Evolutionary conservation across 1,284 basidiomycete species (phyloP).

Genomic region (Papiliotrema laurentii): DNA sequence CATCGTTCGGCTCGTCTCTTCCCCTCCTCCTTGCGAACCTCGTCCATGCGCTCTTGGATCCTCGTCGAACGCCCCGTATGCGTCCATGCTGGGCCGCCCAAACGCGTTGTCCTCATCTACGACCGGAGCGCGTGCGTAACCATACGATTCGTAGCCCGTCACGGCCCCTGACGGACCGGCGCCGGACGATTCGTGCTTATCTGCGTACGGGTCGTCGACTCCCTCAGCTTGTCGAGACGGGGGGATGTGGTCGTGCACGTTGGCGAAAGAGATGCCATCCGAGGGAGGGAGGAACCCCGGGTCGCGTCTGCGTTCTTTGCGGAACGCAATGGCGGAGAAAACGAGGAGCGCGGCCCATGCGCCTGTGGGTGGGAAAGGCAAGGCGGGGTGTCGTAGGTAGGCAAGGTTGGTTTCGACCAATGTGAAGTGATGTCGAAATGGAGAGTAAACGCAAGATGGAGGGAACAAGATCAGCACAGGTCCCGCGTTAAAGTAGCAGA

Average conservation of each 20-base stretch:
- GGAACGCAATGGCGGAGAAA: conserved; percentile 31
- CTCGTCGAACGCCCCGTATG: conserved; percentile 74
- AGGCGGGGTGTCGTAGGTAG: too few relatives aligned
- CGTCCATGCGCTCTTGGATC: conserved; percentile 16
- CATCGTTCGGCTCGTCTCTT: conserved; percentile 73
- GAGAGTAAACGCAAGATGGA: too few relatives aligned
- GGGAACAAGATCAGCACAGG: too few relatives aligned
- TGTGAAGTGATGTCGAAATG: too few relatives aligned
- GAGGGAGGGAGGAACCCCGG: conserved; percentile 32
- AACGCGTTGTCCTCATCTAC: conserved; percentile 9
- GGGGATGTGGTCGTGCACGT: conserved; percentile 13
- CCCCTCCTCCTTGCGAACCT: conserved; percentile 11
- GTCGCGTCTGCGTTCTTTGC: conserved; percentile 31
- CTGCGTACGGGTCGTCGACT: conserved; percentile 30
- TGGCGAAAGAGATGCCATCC: conserved; percentile 23
- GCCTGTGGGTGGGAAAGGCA: too few relatives aligned
- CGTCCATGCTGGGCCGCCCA: conserved; percentile 67
- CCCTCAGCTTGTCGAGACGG: neutral
- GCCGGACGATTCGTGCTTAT: conserved; percentile 19
- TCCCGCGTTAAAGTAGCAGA: too few relatives aligned
- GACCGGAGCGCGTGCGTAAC: conserved; percentile 29
- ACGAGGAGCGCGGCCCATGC: conserved; percentile 33
- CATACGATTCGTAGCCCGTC: conserved; percentile 43
- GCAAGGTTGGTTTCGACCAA: too few relatives aligned
- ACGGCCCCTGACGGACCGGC: neutral